These are phyloP conservation scores for Erodium moschatum DNA, from an alignment of 441 rosid genomes.

Conservation along the genomic window DNA sequence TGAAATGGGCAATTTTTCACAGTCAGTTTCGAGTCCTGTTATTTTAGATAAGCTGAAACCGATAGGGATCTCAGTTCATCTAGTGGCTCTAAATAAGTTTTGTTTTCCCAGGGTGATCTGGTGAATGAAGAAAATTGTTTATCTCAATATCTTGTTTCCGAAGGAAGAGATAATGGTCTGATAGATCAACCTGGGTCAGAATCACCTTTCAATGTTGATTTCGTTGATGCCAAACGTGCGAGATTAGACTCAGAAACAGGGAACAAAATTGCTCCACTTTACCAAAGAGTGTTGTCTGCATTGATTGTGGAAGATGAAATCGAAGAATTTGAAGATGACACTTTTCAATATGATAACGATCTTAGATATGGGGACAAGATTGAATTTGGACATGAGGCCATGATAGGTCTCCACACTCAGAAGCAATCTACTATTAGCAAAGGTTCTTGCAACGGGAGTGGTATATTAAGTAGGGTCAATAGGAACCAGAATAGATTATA, in stretches of 20 bases:
- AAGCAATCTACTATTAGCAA: constrained; percentile 47
- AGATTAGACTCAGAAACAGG: constrained; percentile 41
- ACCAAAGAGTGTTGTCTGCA: constrained; percentile 86
- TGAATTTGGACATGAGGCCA: constrained; percentile 70
- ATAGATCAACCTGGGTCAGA: constrained; percentile 29
- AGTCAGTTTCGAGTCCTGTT: constrained; percentile 16
- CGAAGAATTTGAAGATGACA: constrained; percentile 40
- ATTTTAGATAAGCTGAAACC: constrained; percentile 46
- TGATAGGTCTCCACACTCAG: constrained; percentile 50
- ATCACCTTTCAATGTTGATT: constrained; percentile 29
- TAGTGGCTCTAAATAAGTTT: constrained; percentile 13
- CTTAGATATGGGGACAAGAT: constrained; percentile 59
- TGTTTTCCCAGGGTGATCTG: constrained; percentile 40
- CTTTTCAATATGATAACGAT: constrained; percentile 63
- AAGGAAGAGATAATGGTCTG: constrained; percentile 28
- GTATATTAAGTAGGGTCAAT: constrained; percentile 45
- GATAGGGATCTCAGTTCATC: neutral
- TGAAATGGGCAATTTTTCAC: neutral
- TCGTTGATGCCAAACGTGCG: constrained; percentile 30
- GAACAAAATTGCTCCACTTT: constrained; percentile 57
- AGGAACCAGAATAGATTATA: constrained; percentile 28
- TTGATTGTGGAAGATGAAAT: constrained; percentile 88
- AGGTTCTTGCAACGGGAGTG: constrained; percentile 54
- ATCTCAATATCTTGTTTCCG: constrained; percentile 29
- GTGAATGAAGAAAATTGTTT: constrained; percentile 32